A percentile compares a stretch with the other conserved stretches of the same genome.
Evolutionary conservation across 2,329 filamentous ascomycete genomes (phyloP).

Genomic region (Lasiodiplodia hormozganensis): DNA sequence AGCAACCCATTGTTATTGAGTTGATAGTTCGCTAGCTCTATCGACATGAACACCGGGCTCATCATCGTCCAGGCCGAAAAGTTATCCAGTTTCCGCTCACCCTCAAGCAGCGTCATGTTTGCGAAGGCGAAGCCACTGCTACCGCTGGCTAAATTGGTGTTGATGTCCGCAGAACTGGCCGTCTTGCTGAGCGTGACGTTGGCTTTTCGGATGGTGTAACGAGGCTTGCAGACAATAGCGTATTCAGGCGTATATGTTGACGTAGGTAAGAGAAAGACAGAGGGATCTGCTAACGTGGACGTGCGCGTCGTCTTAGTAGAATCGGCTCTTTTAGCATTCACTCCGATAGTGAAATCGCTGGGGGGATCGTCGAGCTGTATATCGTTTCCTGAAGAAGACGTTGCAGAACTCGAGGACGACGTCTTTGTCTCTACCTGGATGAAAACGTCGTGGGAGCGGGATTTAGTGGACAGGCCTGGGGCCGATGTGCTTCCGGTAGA

Average conservation of each 20-base stretch:
- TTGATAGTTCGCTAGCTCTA: background rate
- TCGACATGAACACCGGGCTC: constrained; percentile 1
- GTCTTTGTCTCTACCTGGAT: background rate
- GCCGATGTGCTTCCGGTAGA: background rate
- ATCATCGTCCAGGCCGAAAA: background rate
- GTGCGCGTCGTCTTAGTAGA: background rate
- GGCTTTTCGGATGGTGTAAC: background rate
- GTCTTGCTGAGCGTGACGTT: background rate
- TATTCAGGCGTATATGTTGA: background rate
- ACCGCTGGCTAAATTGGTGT: background rate
- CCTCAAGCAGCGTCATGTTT: background rate
- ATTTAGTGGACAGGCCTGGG: background rate
- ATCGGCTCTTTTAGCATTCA: background rate
- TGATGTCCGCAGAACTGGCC: background rate
- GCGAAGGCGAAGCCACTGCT: background rate
- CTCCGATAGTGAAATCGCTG: background rate
- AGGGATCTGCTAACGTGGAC: background rate
- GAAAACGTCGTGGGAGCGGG: background rate
- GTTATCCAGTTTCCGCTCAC: background rate
- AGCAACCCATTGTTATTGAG: background rate
- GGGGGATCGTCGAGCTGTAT: background rate
- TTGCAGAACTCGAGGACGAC: background rate
- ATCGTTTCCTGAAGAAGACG: background rate
- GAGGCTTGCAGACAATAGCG: background rate
- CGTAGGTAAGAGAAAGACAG: background rate